These are phyloP conservation scores for Phytophthora ramorum DNA, from an alignment of 352 stramenopile species.

Conservation along the genomic window DNA sequence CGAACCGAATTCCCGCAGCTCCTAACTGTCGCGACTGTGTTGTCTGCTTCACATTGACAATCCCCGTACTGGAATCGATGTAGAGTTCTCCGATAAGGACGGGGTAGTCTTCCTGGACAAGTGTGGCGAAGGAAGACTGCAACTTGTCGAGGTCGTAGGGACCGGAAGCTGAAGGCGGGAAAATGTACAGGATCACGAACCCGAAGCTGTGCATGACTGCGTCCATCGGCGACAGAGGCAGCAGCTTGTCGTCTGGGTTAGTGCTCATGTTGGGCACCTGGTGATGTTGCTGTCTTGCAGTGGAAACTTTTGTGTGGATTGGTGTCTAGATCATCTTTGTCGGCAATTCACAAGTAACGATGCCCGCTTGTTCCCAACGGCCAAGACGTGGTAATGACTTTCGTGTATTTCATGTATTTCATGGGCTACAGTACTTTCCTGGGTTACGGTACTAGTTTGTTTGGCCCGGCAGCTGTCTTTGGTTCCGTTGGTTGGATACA, in stretches of 20 bases:
- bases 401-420: too few species aligned
- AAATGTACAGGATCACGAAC: slow-evolving; percentile 67
- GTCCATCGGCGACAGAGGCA: slow-evolving; percentile 59
- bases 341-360: too few species aligned
- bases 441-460: too few species aligned
- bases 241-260: slow-evolving; percentile 11
- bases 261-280: too few species aligned
- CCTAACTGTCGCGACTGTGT: slow-evolving; percentile 5
- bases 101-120: slow-evolving; percentile 52
- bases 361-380: too few species aligned
- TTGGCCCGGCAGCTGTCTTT: too few species aligned
- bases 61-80: slow-evolving; percentile 32
- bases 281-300: too few species aligned
- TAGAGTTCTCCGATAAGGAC: slow-evolving; percentile 43
- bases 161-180: slow-evolving; percentile 26
- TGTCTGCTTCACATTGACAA: slow-evolving; percentile 42
- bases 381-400: too few species aligned
- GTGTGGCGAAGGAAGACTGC: slow-evolving; percentile 31
- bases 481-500: too few species aligned
- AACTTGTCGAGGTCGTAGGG: slow-evolving; percentile 46
- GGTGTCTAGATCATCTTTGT: too few species aligned
- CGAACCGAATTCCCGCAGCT: slow-evolving; percentile 42
- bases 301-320: too few species aligned
- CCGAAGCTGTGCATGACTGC: slow-evolving; percentile 51
- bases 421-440: too few species aligned